Evolutionary conservation across 768 basidiomycete genomes (phyloP).

Genomic region (Suillus spraguei): DNA sequence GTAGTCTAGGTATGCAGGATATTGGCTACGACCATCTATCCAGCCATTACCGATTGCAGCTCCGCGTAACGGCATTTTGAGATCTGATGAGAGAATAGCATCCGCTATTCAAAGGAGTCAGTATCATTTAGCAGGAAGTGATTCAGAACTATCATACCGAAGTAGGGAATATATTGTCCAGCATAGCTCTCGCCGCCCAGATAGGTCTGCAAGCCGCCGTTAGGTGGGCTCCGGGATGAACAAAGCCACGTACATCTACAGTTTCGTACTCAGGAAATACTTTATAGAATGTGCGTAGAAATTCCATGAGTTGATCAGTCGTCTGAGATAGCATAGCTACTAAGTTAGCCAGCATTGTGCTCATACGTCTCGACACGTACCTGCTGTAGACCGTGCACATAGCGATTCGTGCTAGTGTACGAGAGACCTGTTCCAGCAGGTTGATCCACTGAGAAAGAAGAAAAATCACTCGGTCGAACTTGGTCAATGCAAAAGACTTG

Average conservation of each 20-base stretch:
- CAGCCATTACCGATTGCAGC: conserved; percentile 96
- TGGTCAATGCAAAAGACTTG: background rate
- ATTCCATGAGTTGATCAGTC: conserved; percentile 76
- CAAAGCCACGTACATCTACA: conserved; percentile 68
- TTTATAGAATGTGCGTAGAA: conserved; percentile 84
- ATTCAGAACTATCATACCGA: conserved; percentile 51
- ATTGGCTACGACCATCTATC: conserved; percentile 91
- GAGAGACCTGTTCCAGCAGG: conserved; percentile 96
- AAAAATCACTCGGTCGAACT: background rate
- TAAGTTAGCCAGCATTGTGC: background rate
- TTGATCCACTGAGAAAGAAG: conserved; percentile 77
- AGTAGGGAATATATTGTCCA: conserved; percentile 97
- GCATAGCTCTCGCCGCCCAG: conserved; percentile 96
- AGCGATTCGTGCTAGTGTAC: conserved; percentile 83
- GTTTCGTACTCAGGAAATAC: conserved; percentile 87
- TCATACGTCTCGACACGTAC: conserved; percentile 35
- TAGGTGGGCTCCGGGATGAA: conserved; percentile 8
- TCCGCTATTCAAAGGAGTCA: conserved; percentile 53
- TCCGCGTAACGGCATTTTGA: conserved; percentile 70
- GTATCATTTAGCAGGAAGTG: background rate
- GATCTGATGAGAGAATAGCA: conserved; percentile 63
- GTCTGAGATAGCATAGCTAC: conserved; percentile 47
- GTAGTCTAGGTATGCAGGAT: conserved; percentile 88
- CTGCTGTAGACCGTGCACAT: conserved; percentile 76
- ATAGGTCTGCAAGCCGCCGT: conserved; percentile 70